Percentiles rank a stretch among this genome's conserved stretches.
These are phyloP conservation scores for Penicillium sp. DNA, from an alignment of 2,329 filamentous ascomycete genomes.

Conservation along the genomic window DNA sequence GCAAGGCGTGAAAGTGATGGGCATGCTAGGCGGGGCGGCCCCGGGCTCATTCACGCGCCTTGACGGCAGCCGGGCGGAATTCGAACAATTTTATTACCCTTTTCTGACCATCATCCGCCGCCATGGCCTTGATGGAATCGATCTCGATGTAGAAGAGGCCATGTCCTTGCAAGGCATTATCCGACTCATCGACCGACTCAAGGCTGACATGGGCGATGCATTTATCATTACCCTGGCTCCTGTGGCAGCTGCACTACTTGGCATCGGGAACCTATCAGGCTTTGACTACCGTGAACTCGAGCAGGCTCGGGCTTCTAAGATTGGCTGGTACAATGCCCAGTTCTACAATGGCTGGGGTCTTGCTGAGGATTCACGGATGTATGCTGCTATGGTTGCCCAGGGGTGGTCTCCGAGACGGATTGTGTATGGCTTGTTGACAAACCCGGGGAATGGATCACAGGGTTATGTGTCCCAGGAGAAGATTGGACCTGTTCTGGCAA, in stretches of 20 bases:
- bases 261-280: constrained; percentile 65
- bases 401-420: constrained; percentile 73
- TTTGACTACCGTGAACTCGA: constrained; percentile 79
- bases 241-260: constrained; percentile 70
- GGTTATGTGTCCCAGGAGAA: constrained; percentile 61
- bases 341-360: constrained; percentile 92
- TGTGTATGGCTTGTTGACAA: constrained; percentile 78
- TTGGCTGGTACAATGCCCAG: constrained; percentile 86
- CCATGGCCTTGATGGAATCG: constrained; percentile 65
- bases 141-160: constrained; percentile 76
- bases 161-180: constrained; percentile 67
- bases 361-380: constrained; percentile 50
- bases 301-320: constrained; percentile 59
- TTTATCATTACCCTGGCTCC: constrained; percentile 82
- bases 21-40: constrained; percentile 84
- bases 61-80: constrained; percentile 57
- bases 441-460: constrained; percentile 65
- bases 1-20: constrained; percentile 73
- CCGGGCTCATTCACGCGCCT: constrained; percentile 66
- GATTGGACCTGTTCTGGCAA: constrained; percentile 56
- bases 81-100: constrained; percentile 71
- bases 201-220: constrained; percentile 45
- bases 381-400: constrained; percentile 42
- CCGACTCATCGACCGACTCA: constrained; percentile 64
- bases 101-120: constrained; percentile 63